Conservation (phyloP, 2,329 filamentous ascomycete genomes). For the Sporothrix inflata region DNA sequence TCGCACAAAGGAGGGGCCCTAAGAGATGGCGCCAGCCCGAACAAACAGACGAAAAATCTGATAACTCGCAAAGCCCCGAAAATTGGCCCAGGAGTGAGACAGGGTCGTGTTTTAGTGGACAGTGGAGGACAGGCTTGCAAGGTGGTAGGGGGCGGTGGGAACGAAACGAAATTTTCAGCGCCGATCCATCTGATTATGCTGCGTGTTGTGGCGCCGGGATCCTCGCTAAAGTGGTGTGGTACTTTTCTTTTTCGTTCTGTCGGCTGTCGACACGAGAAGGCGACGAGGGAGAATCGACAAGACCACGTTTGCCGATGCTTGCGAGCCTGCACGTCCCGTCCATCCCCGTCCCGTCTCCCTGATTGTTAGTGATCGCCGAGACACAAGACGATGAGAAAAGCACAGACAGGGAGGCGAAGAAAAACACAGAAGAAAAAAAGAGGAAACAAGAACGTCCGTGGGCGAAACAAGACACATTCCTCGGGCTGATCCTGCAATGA, state of each 20-base stretch:
- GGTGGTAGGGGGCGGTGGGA: not conserved
- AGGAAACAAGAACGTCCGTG: not conserved
- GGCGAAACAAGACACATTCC: not conserved
- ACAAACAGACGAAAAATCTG: slow-evolving; percentile 20
- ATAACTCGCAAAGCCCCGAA: slow-evolving; percentile 9
- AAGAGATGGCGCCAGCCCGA: not conserved
- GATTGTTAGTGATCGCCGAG: not conserved
- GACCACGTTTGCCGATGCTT: not conserved
- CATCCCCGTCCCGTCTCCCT: not conserved
- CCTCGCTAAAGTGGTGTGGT: not conserved
- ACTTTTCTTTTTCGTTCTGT: not conserved
- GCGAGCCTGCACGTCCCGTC: not conserved
- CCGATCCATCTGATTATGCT: slow-evolving; percentile 22
- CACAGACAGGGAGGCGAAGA: not conserved
- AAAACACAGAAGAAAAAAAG: not conserved
- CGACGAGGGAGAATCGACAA: not conserved
- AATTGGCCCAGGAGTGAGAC: not conserved
- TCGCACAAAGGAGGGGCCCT: not conserved
- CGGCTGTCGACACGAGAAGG: not conserved
- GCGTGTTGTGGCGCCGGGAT: slow-evolving; percentile 6
- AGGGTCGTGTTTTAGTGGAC: not conserved
- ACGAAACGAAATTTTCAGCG: slow-evolving; percentile 15
- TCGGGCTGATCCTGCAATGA: not conserved
- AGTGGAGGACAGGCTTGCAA: not conserved
- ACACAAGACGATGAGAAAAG: not conserved